Percentiles rank a stretch among this genome's conserved stretches.
phyloP scores from a whole-genome alignment of 108 stramenopile genomes.

The Aureococcus anophagefferens region DNA sequence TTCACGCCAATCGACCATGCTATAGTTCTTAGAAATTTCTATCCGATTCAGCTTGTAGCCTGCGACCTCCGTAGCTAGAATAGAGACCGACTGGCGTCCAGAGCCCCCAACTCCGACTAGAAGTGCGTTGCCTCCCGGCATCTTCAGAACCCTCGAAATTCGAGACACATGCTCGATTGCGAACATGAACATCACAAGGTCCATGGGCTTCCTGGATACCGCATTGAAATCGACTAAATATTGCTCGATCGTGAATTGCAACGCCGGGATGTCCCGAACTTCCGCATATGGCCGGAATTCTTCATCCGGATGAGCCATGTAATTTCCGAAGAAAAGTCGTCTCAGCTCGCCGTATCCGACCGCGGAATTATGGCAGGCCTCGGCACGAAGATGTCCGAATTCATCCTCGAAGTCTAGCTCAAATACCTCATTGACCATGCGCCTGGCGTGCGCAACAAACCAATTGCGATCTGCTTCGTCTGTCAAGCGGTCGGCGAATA shows the following conservation, averaged over 20 bases:
- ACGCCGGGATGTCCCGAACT: conserved; percentile 14
- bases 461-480: conserved; percentile 15
- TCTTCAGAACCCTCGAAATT: conserved; percentile 44
- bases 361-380: background rate
- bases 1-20: conserved; percentile 40
- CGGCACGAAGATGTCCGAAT: conserved; percentile 2
- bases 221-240: conserved; percentile 54
- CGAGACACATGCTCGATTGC: conserved; percentile 44
- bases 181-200: conserved; percentile 53
- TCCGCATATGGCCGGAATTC: conserved; percentile 20
- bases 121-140: conserved; percentile 48
- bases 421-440: conserved; percentile 2
- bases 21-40: conserved; percentile 46
- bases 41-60: conserved; percentile 40
- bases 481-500: conserved; percentile 32
- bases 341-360: background rate
- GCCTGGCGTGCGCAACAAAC: conserved; percentile 3
- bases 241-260: conserved; percentile 27
- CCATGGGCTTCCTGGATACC: conserved; percentile 39
- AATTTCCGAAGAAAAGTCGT: conserved; percentile 33
- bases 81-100: conserved; percentile 43
- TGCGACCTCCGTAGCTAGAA: conserved; percentile 44
- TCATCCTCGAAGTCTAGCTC: background rate
- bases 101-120: conserved; percentile 54
- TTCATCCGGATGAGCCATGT: conserved; percentile 24